A percentile compares a stretch with the other conserved stretches of the same genome.
phyloP scores from a whole-genome alignment of 805 yeast genomes.

The Kodamaea laetipori region DNA sequence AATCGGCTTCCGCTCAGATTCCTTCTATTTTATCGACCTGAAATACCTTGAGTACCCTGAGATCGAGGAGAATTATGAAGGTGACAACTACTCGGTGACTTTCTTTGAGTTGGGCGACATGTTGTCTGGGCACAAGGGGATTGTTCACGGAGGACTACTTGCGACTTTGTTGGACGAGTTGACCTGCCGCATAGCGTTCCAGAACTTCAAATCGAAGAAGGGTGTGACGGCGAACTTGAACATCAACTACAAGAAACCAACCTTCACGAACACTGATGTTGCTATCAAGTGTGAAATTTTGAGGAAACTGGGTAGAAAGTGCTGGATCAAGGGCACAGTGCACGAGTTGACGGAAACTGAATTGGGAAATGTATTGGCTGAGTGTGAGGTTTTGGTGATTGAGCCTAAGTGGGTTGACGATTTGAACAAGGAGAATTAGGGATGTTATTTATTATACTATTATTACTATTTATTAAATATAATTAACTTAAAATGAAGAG shows the following conservation, averaged over 20 bases:
- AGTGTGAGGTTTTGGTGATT: conserved; percentile 42
- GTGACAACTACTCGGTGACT: conserved; percentile 36
- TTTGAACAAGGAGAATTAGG: conserved; percentile 17
- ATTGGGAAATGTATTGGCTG: conserved; percentile 28
- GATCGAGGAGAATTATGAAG: conserved; percentile 18
- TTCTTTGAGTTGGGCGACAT: conserved; percentile 42
- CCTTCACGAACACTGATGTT: conserved; percentile 32
- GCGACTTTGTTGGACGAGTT: conserved; percentile 47
- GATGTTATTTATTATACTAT: conserved; percentile 5
- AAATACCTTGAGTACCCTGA: conserved; percentile 30
- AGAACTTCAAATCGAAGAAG: conserved; percentile 39
- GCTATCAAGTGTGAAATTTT: conserved; percentile 36
- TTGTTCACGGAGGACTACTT: conserved; percentile 46
- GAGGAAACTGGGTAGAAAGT: conserved; percentile 41
- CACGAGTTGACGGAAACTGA: conserved; percentile 22
- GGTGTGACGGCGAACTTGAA: conserved; percentile 49
- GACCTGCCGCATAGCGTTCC: conserved; percentile 45
- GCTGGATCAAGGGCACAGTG: conserved; percentile 40
- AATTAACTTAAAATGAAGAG: too few relatives aligned
- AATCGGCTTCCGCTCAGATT: conserved; percentile 34
- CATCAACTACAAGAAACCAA: conserved; percentile 41
- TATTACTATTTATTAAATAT: conserved; percentile 4
- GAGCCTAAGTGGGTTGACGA: conserved; percentile 45
- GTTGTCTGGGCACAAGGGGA: conserved; percentile 42
- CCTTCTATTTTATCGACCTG: conserved; percentile 38